These are phyloP conservation scores for Nitzschia putrida DNA, from an alignment of 108 stramenopile genomes.

Conservation along the genomic window DNA sequence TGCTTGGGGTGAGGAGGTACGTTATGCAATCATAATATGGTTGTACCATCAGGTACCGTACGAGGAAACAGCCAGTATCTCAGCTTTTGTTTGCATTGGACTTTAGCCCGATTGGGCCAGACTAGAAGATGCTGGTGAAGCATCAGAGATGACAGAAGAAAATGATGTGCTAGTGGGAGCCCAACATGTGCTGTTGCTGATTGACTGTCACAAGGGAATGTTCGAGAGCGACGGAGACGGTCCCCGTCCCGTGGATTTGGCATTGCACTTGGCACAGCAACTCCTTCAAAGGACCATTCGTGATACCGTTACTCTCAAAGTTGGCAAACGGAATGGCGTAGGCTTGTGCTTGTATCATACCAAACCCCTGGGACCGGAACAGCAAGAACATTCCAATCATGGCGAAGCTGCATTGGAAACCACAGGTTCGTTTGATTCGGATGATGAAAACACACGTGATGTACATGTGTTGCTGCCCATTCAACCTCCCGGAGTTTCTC, in stretches of 20 bases:
- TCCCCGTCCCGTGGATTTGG: slow-evolving; percentile 52
- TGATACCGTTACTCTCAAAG: slow-evolving; percentile 54
- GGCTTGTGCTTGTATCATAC: slow-evolving; percentile 62
- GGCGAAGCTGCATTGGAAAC: slow-evolving; percentile 31
- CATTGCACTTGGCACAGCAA: slow-evolving; percentile 42
- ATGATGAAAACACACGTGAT: slow-evolving; percentile 11
- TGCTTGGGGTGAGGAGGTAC: slow-evolving; percentile 28
- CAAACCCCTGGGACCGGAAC: slow-evolving; percentile 18
- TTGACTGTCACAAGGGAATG: slow-evolving; percentile 68
- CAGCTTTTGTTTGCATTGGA: background rate
- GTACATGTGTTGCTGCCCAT: slow-evolving; percentile 59
- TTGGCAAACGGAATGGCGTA: slow-evolving; percentile 71
- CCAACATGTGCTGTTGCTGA: slow-evolving; percentile 58
- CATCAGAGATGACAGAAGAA: slow-evolving; percentile 5
- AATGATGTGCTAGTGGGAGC: slow-evolving; percentile 26
- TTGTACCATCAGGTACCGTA: no score
- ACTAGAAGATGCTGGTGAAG: slow-evolving; percentile 24
- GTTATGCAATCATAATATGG: no score
- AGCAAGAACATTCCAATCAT: slow-evolving; percentile 16
- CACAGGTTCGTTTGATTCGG: slow-evolving; percentile 18
- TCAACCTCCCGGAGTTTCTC: slow-evolving; percentile 61
- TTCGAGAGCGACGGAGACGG: slow-evolving; percentile 29
- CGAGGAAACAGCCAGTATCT: no score
- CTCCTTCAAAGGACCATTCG: slow-evolving; percentile 49
- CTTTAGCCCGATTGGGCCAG: slow-evolving; percentile 43